Evolutionary conservation across 1,139 yeast genomes (phyloP).

Genomic region (Petasospora rhodanensis): DNA sequence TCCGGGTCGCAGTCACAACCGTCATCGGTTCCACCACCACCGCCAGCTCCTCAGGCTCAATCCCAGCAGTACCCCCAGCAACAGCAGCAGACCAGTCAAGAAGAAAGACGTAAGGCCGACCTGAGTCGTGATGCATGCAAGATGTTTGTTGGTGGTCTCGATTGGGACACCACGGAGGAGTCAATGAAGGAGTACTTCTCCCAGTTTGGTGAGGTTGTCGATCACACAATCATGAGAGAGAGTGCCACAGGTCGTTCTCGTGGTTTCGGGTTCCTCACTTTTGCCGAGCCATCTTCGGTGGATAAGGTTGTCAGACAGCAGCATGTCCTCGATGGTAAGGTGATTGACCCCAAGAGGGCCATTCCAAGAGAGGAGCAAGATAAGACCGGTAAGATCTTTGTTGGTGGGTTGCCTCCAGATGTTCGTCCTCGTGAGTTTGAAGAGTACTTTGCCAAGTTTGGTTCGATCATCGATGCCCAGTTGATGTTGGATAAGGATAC

Average conservation of each 20-base stretch:
- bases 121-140: constrained; percentile 64
- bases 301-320: constrained; percentile 84
- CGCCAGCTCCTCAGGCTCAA: constrained; percentile 26
- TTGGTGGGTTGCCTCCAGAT: constrained; percentile 96
- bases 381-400: constrained; percentile 94
- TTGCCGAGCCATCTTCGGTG: constrained; percentile 76
- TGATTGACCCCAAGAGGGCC: constrained; percentile 97
- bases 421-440: constrained; percentile 91
- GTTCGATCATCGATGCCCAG: constrained; percentile 93
- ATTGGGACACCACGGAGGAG: constrained; percentile 97
- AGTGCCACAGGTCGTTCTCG: constrained; percentile 85
- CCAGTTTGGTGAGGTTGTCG: constrained; percentile 86
- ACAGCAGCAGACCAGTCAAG: constrained; percentile 9
- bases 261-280: constrained; percentile 94
- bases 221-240: constrained; percentile 94
- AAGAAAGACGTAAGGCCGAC: constrained; percentile 31
- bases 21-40: constrained; percentile 25
- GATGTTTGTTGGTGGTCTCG: constrained; percentile 97
- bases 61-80: too few relatives aligned
- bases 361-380: constrained; percentile 98
- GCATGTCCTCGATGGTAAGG: constrained; percentile 91
- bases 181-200: constrained; percentile 75
- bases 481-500: constrained; percentile 97
- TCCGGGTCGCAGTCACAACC: neutral
- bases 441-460: constrained; percentile 83